Evolutionary conservation across 768 basidiomycete species (phyloP).

Genomic region (Leccinum barrowsii): DNA sequence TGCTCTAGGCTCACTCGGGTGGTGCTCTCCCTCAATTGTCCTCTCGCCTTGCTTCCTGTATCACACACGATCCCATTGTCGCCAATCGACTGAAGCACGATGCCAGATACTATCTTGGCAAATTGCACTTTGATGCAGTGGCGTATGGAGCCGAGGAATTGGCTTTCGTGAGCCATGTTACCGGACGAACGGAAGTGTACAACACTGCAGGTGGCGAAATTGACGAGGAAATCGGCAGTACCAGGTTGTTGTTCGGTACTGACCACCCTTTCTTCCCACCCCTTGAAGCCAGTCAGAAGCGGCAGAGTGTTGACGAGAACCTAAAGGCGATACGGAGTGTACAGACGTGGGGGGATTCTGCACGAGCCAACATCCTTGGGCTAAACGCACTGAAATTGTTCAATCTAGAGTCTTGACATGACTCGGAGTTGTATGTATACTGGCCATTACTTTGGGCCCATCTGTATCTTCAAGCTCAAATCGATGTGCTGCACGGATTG

Average conservation of each 20-base stretch:
- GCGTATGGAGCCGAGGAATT: constrained; percentile 86
- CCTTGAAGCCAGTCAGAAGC: constrained; percentile 58
- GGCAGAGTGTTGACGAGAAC: constrained; percentile 86
- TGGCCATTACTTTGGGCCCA: constrained; percentile 36
- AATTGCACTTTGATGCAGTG: constrained; percentile 80
- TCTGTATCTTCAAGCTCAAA: constrained; percentile 94
- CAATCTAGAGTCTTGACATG: constrained; percentile 36
- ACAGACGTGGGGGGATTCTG: constrained; percentile 38
- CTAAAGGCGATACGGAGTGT: constrained; percentile 63
- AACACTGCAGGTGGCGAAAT: too few species aligned
- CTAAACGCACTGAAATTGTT: constrained; percentile 74
- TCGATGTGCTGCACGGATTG: constrained; percentile 94
- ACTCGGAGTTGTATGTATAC: not conserved
- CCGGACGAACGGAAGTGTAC: too few species aligned
- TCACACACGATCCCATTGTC: constrained; percentile 80
- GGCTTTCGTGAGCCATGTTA: constrained; percentile 67
- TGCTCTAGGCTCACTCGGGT: constrained; percentile 85
- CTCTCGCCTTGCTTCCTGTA: constrained; percentile 80
- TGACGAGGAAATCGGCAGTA: too few species aligned
- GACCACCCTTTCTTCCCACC: too few species aligned
- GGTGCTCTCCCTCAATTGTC: constrained; percentile 82
- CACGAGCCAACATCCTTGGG: constrained; percentile 62
- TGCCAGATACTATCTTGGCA: constrained; percentile 78
- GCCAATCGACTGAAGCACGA: constrained; percentile 74
- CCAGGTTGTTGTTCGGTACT: too few species aligned